A percentile compares a stretch with the other conserved stretches of the same genome.
Conservation (phyloP, 176 grass and related monocot genomes). For the Oryza meyeriana region DNA sequence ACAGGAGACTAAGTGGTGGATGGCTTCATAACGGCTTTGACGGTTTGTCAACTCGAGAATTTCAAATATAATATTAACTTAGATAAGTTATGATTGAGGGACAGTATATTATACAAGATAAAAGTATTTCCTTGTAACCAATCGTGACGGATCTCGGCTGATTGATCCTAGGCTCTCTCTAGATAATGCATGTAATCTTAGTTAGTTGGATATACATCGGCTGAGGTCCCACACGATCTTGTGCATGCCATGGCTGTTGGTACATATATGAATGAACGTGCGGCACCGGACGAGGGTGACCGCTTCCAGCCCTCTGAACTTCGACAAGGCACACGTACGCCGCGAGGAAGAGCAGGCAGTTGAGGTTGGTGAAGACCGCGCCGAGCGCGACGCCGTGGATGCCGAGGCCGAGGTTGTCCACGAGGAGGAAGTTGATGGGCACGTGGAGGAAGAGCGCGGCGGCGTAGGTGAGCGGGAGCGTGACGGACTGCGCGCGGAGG, state of each 20-base stretch:
- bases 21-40: background rate
- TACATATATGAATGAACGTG: no score
- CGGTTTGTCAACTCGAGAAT: rapidly evolving
- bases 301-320: no score
- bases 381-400: slow-evolving; percentile 76
- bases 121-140: no score
- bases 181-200: no score
- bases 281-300: no score
- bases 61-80: background rate
- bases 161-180: no score
- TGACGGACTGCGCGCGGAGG: slow-evolving; percentile 78
- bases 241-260: no score
- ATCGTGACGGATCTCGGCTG: no score
- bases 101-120: no score
- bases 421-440: slow-evolving; percentile 68
- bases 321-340: slow-evolving; percentile 64
- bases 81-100: background rate
- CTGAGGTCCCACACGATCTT: no score
- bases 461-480: slow-evolving; percentile 81
- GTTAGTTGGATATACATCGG: no score
- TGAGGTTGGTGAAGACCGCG: slow-evolving; percentile 72
- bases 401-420: slow-evolving; percentile 59
- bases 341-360: slow-evolving; percentile 62
- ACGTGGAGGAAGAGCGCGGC: slow-evolving; percentile 64
- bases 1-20: background rate